Evolutionary conservation across 2,329 filamentous ascomycete genomes (phyloP), one percentile per base, ranked within the genome.

Genomic region (Pseudogymnoascus sp.): DNA sequence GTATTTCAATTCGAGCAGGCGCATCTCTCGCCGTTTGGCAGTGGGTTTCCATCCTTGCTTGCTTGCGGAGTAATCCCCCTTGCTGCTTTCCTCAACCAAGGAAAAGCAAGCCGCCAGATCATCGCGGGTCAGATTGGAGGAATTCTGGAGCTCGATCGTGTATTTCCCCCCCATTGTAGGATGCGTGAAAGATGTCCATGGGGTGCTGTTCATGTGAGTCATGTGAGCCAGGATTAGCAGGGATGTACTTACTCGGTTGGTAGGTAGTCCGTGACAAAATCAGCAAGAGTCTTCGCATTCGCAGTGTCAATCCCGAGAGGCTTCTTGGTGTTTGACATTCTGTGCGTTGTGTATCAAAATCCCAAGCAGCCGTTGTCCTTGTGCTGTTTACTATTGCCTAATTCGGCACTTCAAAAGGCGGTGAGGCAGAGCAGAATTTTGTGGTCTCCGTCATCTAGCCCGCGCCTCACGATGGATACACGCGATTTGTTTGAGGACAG

Each of bases 21-120:
- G 76, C 89, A 93, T 91, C 77, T 93, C 89, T 11, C 75, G 75
- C 61, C 77, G 76, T 76, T 92, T 93, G 47, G 77, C 76, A 2
- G 68, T 72, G 0, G 82, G 80, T 56, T 85, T 81, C 89, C 89
- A 93, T 56, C 86, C 86, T 0, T 75, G 71, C 6, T 78, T 78
- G 2, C 88, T 90, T 14, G 74, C 73, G 62, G 83, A 82, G 72
- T 93, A 93, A 73, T 87, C 84, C 5, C 75, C 70, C 13, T 79
- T 77, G 68, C 87, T 90, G 0, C 89, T 91, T 59, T 78, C 74
- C 65, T 87, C 80, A 61, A 93, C 78, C 47, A 53, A n/a, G 19
- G 71, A 64, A 67, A 83, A 84, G 68, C 85, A 88, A 0, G 78
- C 75, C 24, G 78, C 71, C 21, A 86, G 72, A 26, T 86, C 82